These are phyloP conservation scores for Curvularia sp. DNA, from an alignment of 2,329 filamentous ascomycete genomes.

Conservation along the genomic window DNA sequence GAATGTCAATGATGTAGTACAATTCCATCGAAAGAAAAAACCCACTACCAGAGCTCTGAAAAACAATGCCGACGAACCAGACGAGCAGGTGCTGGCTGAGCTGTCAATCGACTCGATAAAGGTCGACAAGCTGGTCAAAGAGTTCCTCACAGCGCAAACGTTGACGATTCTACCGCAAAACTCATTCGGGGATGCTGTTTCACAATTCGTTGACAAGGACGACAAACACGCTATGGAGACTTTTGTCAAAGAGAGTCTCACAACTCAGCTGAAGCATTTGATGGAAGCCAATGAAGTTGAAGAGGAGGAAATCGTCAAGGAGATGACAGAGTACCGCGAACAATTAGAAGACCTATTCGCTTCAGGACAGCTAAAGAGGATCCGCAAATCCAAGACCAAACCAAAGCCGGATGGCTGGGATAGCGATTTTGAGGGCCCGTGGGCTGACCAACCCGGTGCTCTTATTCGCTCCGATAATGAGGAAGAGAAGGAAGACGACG, in stretches of 20 bases:
- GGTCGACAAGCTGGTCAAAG: conserved; percentile 85
- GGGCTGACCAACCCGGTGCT: conserved; percentile 80
- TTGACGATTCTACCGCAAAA: conserved; percentile 93
- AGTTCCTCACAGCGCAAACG: conserved; percentile 85
- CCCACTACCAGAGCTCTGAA: conserved; percentile 56
- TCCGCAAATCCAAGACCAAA: conserved; percentile 67
- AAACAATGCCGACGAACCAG: conserved; percentile 65
- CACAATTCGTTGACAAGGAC: conserved; percentile 91
- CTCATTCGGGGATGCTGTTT: conserved; percentile 89
- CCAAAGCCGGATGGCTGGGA: conserved; percentile 85
- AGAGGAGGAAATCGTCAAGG: conserved; percentile 72
- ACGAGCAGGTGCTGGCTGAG: conserved; percentile 67
- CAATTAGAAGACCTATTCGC: conserved; percentile 75
- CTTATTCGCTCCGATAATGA: conserved; percentile 62
- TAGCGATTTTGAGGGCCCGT: conserved; percentile 84
- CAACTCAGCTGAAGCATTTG: conserved; percentile 54
- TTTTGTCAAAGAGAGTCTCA: conserved; percentile 56
- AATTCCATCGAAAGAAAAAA: conserved; percentile 91
- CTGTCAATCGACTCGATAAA: conserved; percentile 78
- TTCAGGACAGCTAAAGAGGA: conserved; percentile 66
- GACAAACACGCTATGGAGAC: conserved; percentile 84
- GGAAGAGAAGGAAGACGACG: conserved; percentile 54
- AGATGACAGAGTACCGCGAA: conserved; percentile 75
- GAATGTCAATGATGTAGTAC: conserved; percentile 91
- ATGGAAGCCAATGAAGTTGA: conserved; percentile 66